Evolutionary conservation across 2,329 filamentous ascomycete genomes (phyloP).

Genomic region (Fusarium agapanthi): DNA sequence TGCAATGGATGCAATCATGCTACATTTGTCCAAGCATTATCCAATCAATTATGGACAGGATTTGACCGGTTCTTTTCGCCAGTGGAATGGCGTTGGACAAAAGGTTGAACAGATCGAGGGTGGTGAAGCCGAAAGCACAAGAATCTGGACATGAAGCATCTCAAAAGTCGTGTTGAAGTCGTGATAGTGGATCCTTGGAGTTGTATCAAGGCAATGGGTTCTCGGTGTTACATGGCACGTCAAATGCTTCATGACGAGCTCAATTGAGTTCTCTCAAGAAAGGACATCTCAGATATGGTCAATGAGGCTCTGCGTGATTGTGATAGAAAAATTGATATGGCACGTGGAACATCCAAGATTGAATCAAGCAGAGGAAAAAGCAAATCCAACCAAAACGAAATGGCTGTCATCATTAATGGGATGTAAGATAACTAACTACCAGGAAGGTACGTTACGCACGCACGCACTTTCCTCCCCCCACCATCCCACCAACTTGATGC

Average conservation of each 20-base stretch:
- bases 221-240: neutral
- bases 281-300: neutral
- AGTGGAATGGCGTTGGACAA: neutral
- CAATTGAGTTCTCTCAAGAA: neutral
- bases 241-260: neutral
- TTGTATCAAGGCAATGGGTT: constrained; percentile 9
- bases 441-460: constrained; percentile 28
- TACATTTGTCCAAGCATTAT: constrained; percentile 2
- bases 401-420: constrained; percentile 34
- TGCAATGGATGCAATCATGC: constrained; percentile 28
- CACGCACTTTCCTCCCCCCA: constrained; percentile 32
- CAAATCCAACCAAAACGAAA: constrained; percentile 31
- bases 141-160: constrained; percentile 13
- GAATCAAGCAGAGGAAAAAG: constrained; percentile 31
- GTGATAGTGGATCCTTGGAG: constrained; percentile 32
- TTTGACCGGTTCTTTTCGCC: constrained; percentile 7
- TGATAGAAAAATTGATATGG: constrained; percentile 14
- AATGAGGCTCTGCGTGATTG: constrained; percentile 30
- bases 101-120: neutral
- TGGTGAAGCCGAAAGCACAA: neutral
- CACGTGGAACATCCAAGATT: constrained; percentile 19
- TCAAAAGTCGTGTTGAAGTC: constrained; percentile 4
- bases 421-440: neutral
- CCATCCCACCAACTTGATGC: constrained; percentile 25
- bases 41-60: constrained; percentile 15